Percentiles rank a stretch among this genome's conserved stretches.
Conservation (phyloP, 2,329 filamentous ascomycete species). For the Tolypocladium pustulatum region DNA sequence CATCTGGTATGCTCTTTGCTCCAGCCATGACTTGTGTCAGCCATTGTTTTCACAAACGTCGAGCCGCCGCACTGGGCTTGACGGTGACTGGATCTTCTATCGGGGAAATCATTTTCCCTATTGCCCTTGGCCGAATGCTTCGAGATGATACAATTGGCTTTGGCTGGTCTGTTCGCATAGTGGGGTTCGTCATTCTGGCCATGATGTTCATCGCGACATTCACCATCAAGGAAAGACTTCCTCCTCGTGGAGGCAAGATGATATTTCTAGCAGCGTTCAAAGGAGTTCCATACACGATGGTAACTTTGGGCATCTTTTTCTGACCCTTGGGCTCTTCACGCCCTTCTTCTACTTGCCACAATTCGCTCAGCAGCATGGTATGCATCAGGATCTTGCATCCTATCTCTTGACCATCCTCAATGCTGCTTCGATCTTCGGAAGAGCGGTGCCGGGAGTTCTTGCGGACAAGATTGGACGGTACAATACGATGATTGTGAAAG, state of each 20-base stretch:
- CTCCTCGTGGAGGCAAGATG: background rate
- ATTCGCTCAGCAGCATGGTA: background rate
- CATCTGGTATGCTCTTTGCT: background rate
- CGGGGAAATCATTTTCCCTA: background rate
- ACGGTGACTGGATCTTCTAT: background rate
- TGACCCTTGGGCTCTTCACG: background rate
- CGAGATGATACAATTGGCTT: background rate
- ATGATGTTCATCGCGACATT: background rate
- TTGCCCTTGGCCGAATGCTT: background rate
- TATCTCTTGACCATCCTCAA: background rate
- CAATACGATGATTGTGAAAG: background rate
- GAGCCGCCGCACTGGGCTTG: background rate
- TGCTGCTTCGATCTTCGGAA: background rate
- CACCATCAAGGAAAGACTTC: background rate
- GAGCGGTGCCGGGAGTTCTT: background rate
- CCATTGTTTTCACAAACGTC: background rate
- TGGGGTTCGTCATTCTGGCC: background rate
- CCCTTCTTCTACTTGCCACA: background rate
- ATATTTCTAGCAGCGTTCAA: background rate
- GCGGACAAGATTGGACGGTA: background rate
- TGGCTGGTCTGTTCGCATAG: background rate
- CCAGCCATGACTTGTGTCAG: background rate
- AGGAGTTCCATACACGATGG: background rate
- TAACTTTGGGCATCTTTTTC: background rate
- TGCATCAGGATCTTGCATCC: background rate